Conservation (phyloP, 768 basidiomycete genomes). For the Russula brevipes region DNA sequence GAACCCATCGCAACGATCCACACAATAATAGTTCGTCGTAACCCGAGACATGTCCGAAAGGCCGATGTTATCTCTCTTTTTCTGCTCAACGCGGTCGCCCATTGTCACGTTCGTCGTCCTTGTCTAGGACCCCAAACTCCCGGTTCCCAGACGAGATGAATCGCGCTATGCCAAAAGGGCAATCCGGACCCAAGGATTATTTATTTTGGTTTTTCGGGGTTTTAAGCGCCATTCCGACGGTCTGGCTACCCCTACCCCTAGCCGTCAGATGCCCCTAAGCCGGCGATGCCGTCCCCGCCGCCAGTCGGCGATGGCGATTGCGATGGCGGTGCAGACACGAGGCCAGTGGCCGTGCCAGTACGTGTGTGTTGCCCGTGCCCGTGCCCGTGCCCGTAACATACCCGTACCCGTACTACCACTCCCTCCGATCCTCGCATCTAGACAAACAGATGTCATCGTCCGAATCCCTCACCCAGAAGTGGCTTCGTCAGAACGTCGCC, state of each 20-base stretch:
- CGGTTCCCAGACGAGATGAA: slow-evolving; percentile 5
- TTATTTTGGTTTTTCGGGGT: no score
- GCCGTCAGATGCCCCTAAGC: not conserved
- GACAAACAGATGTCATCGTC: slow-evolving; percentile 11
- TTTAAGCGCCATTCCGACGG: not conserved
- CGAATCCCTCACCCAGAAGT: slow-evolving; percentile 41
- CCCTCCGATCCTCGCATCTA: not conserved
- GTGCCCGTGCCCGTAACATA: no score
- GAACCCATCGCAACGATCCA: not conserved
- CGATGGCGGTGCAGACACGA: not conserved
- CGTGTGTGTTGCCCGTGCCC: no score
- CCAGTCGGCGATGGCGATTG: not conserved
- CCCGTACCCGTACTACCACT: no score
- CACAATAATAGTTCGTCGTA: not conserved
- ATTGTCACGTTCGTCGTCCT: not conserved
- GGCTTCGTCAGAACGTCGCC: slow-evolving; percentile 62
- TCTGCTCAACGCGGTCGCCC: not conserved
- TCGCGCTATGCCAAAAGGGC: slow-evolving; percentile 20
- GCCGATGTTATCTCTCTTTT: not conserved
- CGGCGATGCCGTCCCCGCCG: slow-evolving; percentile 7
- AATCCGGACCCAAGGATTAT: slow-evolving; percentile 9
- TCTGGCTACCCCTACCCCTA: not conserved
- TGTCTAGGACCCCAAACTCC: not conserved
- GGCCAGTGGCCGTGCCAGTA: not conserved
- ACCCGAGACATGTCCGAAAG: not conserved